Evolutionary conservation across 2,329 filamentous ascomycete species (phyloP).

Genomic region (Ceratocystiopsis sp.): DNA sequence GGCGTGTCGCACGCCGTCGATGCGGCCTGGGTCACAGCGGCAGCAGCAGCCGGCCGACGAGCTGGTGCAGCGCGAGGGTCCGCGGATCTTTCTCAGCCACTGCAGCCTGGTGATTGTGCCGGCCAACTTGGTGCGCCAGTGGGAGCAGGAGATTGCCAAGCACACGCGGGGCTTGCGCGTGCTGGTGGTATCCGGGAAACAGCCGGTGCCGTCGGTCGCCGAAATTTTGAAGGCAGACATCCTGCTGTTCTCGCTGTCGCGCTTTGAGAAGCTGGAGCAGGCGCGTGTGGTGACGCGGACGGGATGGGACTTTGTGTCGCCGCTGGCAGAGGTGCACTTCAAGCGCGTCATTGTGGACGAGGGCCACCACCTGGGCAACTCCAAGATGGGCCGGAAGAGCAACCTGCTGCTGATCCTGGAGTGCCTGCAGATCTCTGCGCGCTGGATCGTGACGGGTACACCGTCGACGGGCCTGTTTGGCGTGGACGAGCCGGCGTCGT

Average conservation of each 20-base stretch:
- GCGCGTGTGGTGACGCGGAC: slow-evolving; percentile 20
- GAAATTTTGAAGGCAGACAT: slow-evolving; percentile 55
- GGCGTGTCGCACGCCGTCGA: background rate
- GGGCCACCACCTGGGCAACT: slow-evolving; percentile 68
- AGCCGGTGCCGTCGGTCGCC: slow-evolving; percentile 35
- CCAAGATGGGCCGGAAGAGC: slow-evolving; percentile 35
- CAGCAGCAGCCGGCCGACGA: too few species aligned
- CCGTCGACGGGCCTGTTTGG: slow-evolving; percentile 73
- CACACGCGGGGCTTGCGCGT: slow-evolving; percentile 54
- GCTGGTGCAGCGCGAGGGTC: too few species aligned
- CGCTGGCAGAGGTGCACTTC: slow-evolving; percentile 59
- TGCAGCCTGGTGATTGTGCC: slow-evolving; percentile 68
- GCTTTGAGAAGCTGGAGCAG: slow-evolving; percentile 48
- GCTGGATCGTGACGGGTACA: slow-evolving; percentile 85
- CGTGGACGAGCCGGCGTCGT: slow-evolving; percentile 31
- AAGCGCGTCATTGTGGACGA: slow-evolving; percentile 84
- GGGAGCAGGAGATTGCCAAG: slow-evolving; percentile 63
- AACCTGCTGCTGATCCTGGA: slow-evolving; percentile 35
- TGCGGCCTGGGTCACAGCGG: too few species aligned
- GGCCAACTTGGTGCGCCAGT: slow-evolving; percentile 68
- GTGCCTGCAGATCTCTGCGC: slow-evolving; percentile 45
- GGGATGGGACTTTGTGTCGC: slow-evolving; percentile 22
- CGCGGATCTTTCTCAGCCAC: slow-evolving; percentile 41
- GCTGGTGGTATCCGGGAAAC: slow-evolving; percentile 40
- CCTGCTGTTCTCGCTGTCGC: slow-evolving; percentile 55